Base-by-base conservation (phyloP, 306 rosid species). In the Glycine latifolia region DNA sequence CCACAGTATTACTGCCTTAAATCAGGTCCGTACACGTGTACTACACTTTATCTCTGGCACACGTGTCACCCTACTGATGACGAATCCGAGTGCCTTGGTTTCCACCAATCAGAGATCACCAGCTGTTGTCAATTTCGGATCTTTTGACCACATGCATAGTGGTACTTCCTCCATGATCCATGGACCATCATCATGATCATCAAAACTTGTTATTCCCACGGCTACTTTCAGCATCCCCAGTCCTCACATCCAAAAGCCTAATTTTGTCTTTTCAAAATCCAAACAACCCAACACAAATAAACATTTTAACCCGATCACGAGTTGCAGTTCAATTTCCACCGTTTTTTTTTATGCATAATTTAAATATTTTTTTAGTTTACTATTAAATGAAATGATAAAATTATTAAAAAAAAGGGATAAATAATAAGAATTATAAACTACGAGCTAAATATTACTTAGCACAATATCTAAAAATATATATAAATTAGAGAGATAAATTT, bases 1-100 rank as follows among this genome's bases (percentile, higher is more conserved):
- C 50, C 31, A 9, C 56, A 4, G 48, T 26, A 62, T 33, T 35
- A 11, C 44, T 55, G 4, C 14, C 73, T 17, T 14, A 16, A 41
- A 84, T 84, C 78, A 0, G 5, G 41, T 1, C 5, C 79, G 59
- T 14, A 82, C 85, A 83, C 85, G 85, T 85, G 85, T 76, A 56
- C 8, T 2, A 20, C 31, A 20, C 31, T 6, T 0, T 50, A 3
- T 6, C 8, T 8, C 7, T 6, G 2, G 11, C 0, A 50, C 85
- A 77, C 79, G 79, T 73, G 79, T 77, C 81, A 17, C 2, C 6
- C 37, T 6, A 3, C 7, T 41, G 1, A 1, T 4, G 3, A 44
- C 50, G 70, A 73, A 83, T 81, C 89, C 78, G 75, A 10, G 16
- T 13, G 67, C 47, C 46, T 8, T 17, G 0, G 3, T 83, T 71